Evolutionary conservation across 257 asterid species (phyloP).

Genomic region (Nicotiana noctiflora): DNA sequence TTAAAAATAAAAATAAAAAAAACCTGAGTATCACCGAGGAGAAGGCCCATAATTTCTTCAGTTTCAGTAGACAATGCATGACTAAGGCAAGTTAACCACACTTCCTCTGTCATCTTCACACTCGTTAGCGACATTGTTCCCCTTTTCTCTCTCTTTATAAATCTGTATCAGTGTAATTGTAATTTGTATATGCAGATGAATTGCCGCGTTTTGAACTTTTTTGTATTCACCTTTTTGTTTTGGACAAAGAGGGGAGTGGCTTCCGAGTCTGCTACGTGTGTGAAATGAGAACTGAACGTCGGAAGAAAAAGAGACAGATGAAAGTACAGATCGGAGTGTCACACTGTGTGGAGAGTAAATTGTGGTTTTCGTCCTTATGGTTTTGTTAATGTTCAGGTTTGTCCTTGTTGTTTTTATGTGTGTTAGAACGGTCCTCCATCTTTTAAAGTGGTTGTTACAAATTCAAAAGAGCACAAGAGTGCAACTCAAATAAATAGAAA

Average conservation of each 20-base stretch:
- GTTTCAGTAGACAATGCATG: constrained; percentile 99
- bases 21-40: constrained; percentile 96
- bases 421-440: not conserved
- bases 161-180: not conserved
- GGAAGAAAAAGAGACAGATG: not conserved
- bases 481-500: too few species aligned
- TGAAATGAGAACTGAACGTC: not conserved
- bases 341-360: not conserved
- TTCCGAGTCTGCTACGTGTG: not conserved
- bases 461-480: too few species aligned
- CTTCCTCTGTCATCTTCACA: constrained; percentile 97
- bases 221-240: not conserved
- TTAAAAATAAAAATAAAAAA: not conserved
- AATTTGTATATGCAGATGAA: not conserved
- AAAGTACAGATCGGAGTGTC: constrained; percentile 3
- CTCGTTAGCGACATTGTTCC: constrained; percentile 72
- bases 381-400: not conserved
- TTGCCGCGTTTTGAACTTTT: not conserved
- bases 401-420: not conserved
- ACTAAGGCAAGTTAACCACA: constrained; percentile 91
- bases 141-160: constrained; percentile 1
- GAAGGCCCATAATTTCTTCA: constrained; percentile 99
- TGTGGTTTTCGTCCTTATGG: not conserved
- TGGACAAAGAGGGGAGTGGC: not conserved
- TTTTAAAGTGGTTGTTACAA: not conserved